These are phyloP conservation scores for Silene noctiflora DNA, from an alignment of 179 eudicot species.

Conservation along the genomic window DNA sequence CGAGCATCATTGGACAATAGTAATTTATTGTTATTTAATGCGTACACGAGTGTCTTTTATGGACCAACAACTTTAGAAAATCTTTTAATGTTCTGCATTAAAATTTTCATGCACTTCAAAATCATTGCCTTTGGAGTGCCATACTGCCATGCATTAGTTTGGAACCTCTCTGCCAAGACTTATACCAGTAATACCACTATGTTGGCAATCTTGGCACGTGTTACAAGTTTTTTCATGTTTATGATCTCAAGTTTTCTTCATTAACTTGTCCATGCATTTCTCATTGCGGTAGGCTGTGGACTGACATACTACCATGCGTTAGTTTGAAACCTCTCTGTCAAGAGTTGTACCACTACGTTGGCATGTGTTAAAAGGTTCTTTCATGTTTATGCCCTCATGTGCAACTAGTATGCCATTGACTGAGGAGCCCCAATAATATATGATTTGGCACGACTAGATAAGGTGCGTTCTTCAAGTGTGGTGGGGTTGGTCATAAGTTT, in stretches of 20 bases:
- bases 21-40: not conserved
- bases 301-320: not conserved
- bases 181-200: no score
- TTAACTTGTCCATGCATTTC: no score
- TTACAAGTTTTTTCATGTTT: no score
- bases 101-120: not conserved
- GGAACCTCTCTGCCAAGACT: no score
- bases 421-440: not conserved
- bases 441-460: not conserved
- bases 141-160: no score
- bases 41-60: not conserved
- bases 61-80: not conserved
- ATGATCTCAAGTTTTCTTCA: no score
- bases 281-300: not conserved
- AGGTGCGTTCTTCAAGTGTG: not conserved
- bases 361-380: not conserved
- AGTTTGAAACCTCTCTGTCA: not conserved
- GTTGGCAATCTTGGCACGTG: no score
- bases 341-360: no score
- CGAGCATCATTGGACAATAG: not conserved
- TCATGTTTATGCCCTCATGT: not conserved
- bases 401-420: not conserved
- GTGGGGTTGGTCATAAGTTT: not conserved
- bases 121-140: not conserved
- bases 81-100: not conserved